A percentile compares a stretch with the other conserved stretches of the same genome.
These are phyloP conservation scores for Xanthoconium purpureum DNA, from an alignment of 768 basidiomycete genomes.

Conservation along the genomic window DNA sequence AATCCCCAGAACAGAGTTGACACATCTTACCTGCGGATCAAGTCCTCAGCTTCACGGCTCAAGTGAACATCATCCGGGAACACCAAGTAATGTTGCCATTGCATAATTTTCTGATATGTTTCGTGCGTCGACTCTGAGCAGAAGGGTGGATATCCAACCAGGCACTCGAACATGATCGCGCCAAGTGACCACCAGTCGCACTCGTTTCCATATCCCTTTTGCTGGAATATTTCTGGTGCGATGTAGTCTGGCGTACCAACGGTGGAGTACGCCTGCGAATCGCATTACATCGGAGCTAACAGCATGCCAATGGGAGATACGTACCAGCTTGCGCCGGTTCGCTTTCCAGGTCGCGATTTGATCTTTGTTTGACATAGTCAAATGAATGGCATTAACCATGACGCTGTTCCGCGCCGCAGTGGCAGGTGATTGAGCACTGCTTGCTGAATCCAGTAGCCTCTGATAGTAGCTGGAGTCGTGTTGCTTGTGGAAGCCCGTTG, in stretches of 20 bases:
- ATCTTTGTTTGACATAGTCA: conserved; percentile 92
- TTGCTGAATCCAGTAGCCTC: conserved; percentile 70
- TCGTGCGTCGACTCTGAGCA: conserved; percentile 96
- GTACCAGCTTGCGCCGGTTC: conserved; percentile 88
- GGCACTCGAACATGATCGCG: conserved; percentile 97
- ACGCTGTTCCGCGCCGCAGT: conserved; percentile 81
- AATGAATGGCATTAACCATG: conserved; percentile 94
- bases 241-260: conserved; percentile 98
- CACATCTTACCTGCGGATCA: conserved; percentile 67
- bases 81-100: conserved; percentile 81
- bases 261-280: conserved; percentile 85
- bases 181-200: conserved; percentile 99
- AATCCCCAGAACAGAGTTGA: not conserved
- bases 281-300: not conserved
- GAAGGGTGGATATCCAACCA: conserved; percentile 96
- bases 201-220: conserved; percentile 96
- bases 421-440: conserved; percentile 40
- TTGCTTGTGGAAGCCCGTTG: conserved; percentile 98
- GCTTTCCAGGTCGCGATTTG: conserved; percentile 99
- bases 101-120: conserved; percentile 96
- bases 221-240: conserved; percentile 94
- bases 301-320: conserved; percentile 18
- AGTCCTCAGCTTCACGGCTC: conserved; percentile 85
- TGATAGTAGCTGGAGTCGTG: conserved; percentile 97
- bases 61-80: conserved; percentile 96